A percentile compares a stretch with the other conserved stretches of the same genome.
phyloP scores from a whole-genome alignment of 2,329 filamentous ascomycete genomes.

The Drechslera avenae region DNA sequence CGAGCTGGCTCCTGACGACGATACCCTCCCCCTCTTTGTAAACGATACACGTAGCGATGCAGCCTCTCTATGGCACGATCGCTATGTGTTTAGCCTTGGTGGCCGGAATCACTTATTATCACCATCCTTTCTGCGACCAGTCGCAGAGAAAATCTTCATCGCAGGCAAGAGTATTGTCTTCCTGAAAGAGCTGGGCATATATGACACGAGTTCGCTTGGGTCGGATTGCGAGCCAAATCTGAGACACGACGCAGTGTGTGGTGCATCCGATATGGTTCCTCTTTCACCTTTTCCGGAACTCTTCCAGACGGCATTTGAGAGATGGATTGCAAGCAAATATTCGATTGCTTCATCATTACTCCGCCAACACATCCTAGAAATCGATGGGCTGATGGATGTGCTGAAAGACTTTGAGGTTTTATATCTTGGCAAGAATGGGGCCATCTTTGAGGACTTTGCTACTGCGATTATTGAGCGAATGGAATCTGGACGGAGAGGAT shows the following conservation, averaged over 20 bases:
- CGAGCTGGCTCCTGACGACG: constrained; percentile 67
- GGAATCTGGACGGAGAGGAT: constrained; percentile 63
- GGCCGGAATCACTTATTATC: constrained; percentile 66
- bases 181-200: constrained; percentile 70
- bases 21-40: constrained; percentile 76
- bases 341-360: constrained; percentile 70
- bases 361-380: constrained; percentile 68
- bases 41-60: constrained; percentile 62
- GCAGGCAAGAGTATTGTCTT: constrained; percentile 89
- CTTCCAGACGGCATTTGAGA: constrained; percentile 71
- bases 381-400: constrained; percentile 69
- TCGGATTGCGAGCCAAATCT: constrained; percentile 47
- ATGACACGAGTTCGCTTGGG: constrained; percentile 36
- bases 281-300: constrained; percentile 75
- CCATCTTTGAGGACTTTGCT: constrained; percentile 68
- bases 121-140: constrained; percentile 74
- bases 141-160: constrained; percentile 75
- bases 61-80: constrained; percentile 74
- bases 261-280: constrained; percentile 46
- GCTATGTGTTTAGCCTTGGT: constrained; percentile 70
- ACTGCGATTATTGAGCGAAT: constrained; percentile 75
- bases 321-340: constrained; percentile 79
- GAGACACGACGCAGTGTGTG: constrained; percentile 64
- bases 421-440: constrained; percentile 78
- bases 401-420: constrained; percentile 72